Base-by-base conservation (phyloP, 306 rosid genomes). In the Glycine tomentella region DNA sequence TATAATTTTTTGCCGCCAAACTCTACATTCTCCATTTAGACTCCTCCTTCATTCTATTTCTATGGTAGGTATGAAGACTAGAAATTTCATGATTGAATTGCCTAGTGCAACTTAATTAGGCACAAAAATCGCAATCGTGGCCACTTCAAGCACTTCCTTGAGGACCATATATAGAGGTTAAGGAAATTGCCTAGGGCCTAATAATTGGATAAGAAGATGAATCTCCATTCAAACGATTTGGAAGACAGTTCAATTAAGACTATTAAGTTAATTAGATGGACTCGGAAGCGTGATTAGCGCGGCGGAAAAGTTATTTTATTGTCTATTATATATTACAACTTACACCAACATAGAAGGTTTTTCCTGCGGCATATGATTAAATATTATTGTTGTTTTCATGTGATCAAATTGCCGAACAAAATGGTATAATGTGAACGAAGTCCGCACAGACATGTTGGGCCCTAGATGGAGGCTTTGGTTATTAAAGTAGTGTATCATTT, bases 401-500 rank as follows among this genome's bases (percentile, higher is more conserved):
- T 64, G 15, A 61, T 34, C 2, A 7, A 33, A 63, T 63, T 56
- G 74, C 57, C 25, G 80, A 86, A 70, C 33, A 79, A 71, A 59
- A 67, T 52, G 76, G 63, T 69, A 79, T 74, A 77, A 73, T 81
- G 77, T 75, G 97, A 85, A 84, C 33, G 51, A 72, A 77, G 67
- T 73, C 69, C 34, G 36, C 45, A 36, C 42, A 68, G 82, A 83
- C 89, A 83, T 40, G 82, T 90, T 85, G 92, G 92, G 87, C 81
- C 92, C 91, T 86, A 84, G 38, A 72, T 79, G 88, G 86, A 80
- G 89, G 88, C 86, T 90, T 80, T 87, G 87, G 83, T 84, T 86
- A 81, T 86, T 70, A 74, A 58, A 87, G 94, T 83, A 77, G 77
- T 31, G 31, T 75, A 85, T 88, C 76, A 87, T 86, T 81, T 68